These are phyloP conservation scores for Simplicillium sp. DNA, from an alignment of 2,329 filamentous ascomycete genomes.

Conservation along the genomic window DNA sequence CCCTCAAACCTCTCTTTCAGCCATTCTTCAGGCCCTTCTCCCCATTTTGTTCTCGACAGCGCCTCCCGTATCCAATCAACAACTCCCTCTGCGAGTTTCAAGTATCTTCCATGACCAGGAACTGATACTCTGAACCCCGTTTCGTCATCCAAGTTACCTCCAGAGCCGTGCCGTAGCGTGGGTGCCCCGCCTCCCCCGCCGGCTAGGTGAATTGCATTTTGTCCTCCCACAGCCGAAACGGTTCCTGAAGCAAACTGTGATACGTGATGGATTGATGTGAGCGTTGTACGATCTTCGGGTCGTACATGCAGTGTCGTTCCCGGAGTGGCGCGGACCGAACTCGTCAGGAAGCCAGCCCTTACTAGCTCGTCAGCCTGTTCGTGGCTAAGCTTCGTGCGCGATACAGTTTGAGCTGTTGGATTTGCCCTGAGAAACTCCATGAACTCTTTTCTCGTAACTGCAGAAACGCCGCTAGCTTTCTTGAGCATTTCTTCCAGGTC, in stretches of 20 bases:
- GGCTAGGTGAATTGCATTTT: constrained; percentile 52
- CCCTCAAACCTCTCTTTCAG: constrained; percentile 65
- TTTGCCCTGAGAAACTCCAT: constrained; percentile 38
- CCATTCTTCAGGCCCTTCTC: constrained; percentile 52
- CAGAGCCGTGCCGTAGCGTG: constrained; percentile 17
- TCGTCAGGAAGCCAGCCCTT: constrained; percentile 57
- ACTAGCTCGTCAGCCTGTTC: constrained; percentile 49
- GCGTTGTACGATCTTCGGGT: constrained; percentile 43
- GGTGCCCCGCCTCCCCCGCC: constrained; percentile 43
- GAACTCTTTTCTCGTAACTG: constrained; percentile 40
- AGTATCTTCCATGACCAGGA: constrained; percentile 56
- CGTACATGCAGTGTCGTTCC: constrained; percentile 32
- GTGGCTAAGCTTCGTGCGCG: constrained; percentile 23
- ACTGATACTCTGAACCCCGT: constrained; percentile 47
- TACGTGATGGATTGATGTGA: constrained; percentile 53
- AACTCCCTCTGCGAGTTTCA: constrained; percentile 54
- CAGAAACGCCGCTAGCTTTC: constrained; percentile 21
- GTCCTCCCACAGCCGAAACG: constrained; percentile 58
- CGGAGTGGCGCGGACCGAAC: constrained; percentile 16
- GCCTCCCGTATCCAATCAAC: constrained; percentile 52
- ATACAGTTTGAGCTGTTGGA: constrained; percentile 28
- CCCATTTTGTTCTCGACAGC: constrained; percentile 48
- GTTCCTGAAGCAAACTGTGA: constrained; percentile 59
- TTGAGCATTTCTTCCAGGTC: constrained; percentile 44
- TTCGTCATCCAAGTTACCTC: constrained; percentile 5